Evolutionary conservation across 441 rosid species (phyloP).

Genomic region (Jatropha podagrica): DNA sequence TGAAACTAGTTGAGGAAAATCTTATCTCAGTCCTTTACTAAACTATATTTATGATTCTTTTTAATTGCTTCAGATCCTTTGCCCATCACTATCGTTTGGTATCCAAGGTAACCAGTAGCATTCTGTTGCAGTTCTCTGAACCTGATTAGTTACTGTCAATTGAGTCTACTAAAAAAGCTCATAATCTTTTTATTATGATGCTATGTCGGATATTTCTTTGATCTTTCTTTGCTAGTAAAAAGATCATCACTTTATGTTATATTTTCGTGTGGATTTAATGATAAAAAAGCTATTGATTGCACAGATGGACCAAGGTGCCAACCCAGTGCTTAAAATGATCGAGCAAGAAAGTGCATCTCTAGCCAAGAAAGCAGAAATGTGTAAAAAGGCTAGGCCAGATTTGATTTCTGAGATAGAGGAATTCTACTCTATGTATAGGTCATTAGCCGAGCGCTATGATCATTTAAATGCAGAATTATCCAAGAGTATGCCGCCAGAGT

Average conservation of each 20-base stretch:
- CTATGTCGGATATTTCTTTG: too few species aligned
- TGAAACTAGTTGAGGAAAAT: neutral
- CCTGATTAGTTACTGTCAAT: neutral
- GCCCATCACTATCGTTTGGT: neutral
- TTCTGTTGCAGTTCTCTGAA: neutral
- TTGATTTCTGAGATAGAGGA: constrained; percentile 38
- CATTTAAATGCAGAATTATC: constrained; percentile 33
- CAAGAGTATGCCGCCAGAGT: constrained; percentile 27
- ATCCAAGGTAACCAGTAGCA: too few species aligned
- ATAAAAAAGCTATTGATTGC: constrained; percentile 11
- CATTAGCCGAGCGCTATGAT: constrained; percentile 41
- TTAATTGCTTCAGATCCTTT: neutral
- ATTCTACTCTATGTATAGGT: constrained; percentile 35
- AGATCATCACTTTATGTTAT: neutral
- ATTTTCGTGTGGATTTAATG: neutral
- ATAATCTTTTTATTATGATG: neutral
- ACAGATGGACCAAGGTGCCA: constrained; percentile 46
- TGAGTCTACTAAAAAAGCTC: neutral
- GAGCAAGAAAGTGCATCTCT: constrained; percentile 34
- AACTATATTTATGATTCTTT: neutral
- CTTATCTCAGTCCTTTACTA: neutral
- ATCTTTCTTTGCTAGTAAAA: neutral
- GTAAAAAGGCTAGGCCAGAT: constrained; percentile 34
- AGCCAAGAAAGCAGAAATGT: constrained; percentile 31
- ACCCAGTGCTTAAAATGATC: constrained; percentile 39